Base-by-base conservation (phyloP, 768 basidiomycete species). In the Tulasnella sp. region DNA sequence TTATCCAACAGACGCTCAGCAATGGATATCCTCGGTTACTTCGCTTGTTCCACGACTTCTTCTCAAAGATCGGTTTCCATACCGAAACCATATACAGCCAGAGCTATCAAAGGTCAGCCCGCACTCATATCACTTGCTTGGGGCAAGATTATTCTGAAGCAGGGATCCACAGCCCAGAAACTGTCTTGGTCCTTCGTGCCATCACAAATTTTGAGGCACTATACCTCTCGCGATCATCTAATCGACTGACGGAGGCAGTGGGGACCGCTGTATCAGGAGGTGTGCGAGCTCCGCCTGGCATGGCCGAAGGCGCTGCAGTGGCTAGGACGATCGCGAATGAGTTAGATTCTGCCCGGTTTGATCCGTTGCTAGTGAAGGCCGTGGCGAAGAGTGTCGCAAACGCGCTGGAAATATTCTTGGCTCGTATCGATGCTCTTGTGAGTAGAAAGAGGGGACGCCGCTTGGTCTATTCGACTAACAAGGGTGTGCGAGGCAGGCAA, bases 41-140 rank as follows among this genome's bases (percentile, higher is more conserved):
- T 8, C 80, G 96, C 9, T 77, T 97, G 1, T 93, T 99, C 72
- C 96, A 99, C 57, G 92, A 92, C 42, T 96, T 99, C 73, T 99
- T 99, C 68, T 82, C 86, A 29, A 92, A 92, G 69, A 91, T 98
- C 53, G 83, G 91, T 2, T 86, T 94, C 10, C 89, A 97, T 68
- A 96, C 96, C 1, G 94, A 98, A 67, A 98, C 96, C 0, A 74
- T 88, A 4, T 98, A 98, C 68, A 84, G 81, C 0, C 80, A 84
- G 53, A 76, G 80, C 0, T 79, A 86, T 51, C 96, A 99, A 72
- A 92, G 89, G 91, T 88, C 54, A 62, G 69, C 62, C 29, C 15
- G 34, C 34, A 38, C 34, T 5, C 34, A n/a, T 38, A 38, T 38
- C 7, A 5, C 34, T 15, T 38, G n/a, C 4, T 29, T 21, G 31